Conservation (phyloP, 208 protist genomes). For the Acanthamoeba quina region DNA sequence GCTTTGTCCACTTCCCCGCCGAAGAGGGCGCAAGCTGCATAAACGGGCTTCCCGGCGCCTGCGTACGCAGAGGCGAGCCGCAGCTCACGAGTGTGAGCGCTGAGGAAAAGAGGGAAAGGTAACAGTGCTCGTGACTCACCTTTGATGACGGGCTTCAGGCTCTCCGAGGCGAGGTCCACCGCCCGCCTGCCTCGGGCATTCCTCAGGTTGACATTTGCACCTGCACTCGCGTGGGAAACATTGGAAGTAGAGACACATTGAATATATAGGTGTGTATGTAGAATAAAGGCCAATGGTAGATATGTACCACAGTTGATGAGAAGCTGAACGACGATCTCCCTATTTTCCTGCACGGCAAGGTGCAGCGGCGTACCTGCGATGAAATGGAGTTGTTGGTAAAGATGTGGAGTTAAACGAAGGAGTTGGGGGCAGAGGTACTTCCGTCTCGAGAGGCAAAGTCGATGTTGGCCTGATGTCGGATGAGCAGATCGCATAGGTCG, state of each 20-base stretch:
- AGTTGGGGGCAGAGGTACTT: not conserved
- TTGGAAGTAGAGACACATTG: not conserved
- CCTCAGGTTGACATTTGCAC: not conserved
- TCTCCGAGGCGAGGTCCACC: conserved; percentile 17
- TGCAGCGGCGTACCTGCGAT: conserved; percentile 3
- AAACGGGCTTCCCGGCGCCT: not conserved
- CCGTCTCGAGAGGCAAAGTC: conserved; percentile 26
- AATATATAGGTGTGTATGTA: too few species aligned
- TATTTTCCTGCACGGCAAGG: conserved; percentile 4
- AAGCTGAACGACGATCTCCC: not conserved
- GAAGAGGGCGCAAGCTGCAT: not conserved
- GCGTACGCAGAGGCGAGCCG: not conserved
- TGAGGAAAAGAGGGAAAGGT: not conserved
- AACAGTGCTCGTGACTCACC: not conserved
- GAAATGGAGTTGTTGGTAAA: too few species aligned
- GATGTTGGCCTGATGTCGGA: conserved; percentile 26
- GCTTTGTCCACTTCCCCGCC: not conserved
- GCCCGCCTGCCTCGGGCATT: not conserved
- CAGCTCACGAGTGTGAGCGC: too few species aligned
- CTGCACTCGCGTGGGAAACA: not conserved
- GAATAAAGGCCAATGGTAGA: not conserved
- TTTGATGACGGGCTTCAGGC: conserved; percentile 4
- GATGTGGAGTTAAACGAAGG: not conserved
- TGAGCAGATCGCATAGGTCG: not conserved
- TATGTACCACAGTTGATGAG: not conserved